Evolutionary conservation across 2,329 filamentous ascomycete species (phyloP), one percentile per base, ranked within the genome.

Genomic region (Fusarium sp.): DNA sequence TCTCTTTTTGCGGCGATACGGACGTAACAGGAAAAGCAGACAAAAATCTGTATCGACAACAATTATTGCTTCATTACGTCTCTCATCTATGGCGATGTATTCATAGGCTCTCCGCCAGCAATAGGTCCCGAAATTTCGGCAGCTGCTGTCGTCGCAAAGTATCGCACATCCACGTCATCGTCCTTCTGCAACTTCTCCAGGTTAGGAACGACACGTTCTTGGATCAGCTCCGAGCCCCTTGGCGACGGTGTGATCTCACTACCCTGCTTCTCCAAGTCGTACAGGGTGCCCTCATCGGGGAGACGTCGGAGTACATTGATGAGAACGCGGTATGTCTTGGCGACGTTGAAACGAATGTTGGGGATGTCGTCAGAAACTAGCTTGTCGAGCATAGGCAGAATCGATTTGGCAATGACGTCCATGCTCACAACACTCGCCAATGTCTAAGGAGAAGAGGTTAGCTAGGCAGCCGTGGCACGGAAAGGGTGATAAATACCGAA

Each of bases 301-400:
- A 99, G 87, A 75, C 94, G 92, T 82, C 95, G 94, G 77, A 99
- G 87, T n/a, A 95, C 94, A 74, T 92, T 91, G 77, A 98, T 94
- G 63, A 99, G 85, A 54, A 96, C 91, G 24, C 90, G 90, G 79
- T 98, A 99, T 49, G 96, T 98, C 86, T 99, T 99, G 75, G 96
- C 96, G 50, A 99, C 96, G 81, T 99, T 99, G 88, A 99, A 99
- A 54, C 96, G 94, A 79, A 99, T 99, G 84, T 99, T 99, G 73
- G 96, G 96, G 70, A 99, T 99, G 46, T 97, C 94, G 79, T 99
- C 96, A 47, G 89, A 88, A 55, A 97, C 94, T 58, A 99, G 92
- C 84, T 95, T 94, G 82, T 97, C 93, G 79, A 99, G 89, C 87
- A 99, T 98, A 42, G 96, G 96, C 24, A 99, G 88, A 74, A 99